Base-by-base conservation (phyloP, 2,329 filamentous ascomycete species). In the Botrytis fabae region DNA sequence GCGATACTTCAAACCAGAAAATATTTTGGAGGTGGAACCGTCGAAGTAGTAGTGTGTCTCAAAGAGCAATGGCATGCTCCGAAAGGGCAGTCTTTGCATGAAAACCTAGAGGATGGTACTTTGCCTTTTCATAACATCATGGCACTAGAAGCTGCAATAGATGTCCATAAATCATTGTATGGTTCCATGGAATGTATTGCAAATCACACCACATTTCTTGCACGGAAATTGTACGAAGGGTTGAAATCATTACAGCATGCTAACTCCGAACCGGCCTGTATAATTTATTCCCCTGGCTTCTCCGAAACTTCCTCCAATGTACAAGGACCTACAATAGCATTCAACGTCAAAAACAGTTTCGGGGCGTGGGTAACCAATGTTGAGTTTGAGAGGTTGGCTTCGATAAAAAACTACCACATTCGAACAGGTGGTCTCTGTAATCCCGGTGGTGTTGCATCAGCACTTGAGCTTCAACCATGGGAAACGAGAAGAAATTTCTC, bases 1-100 rank as follows among this genome's bases (percentile, higher is more conserved):
- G 81, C 86, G 57, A 80, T 91, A 4, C 90, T 97, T 64, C 84
- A 87, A 46, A 84, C 85, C 60, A 89, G 94, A 74, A 90, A 85
- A 75, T 99, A 97, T 79, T 99, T 99, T 82, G 95, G 95, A 9
- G 96, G 95, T 10, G 96, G 96, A 5, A 98, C 95, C 0, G 95
- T 98, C 0, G 94, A 97, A 78, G 92, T 95, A 87, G 94, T 98
- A 0, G 86, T 94, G 1, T 92, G 90, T 75, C 80, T 90, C n/a
- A 91, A 89, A 75, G 90, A 94, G 78, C 87, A 91, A 76, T 98
- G 95, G 93, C 93, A 98, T 84, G 92, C 90, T 1, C 87, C 88
- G 57, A 98, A 97, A 80, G 85, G 86, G 10, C 83, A 87, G 38
- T 88, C 88, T 44, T 83, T 97, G 4, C 95, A 98, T 79, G 92